phyloP scores from a whole-genome alignment of 805 yeast genomes.

The Nakazawaea anatomiae region DNA sequence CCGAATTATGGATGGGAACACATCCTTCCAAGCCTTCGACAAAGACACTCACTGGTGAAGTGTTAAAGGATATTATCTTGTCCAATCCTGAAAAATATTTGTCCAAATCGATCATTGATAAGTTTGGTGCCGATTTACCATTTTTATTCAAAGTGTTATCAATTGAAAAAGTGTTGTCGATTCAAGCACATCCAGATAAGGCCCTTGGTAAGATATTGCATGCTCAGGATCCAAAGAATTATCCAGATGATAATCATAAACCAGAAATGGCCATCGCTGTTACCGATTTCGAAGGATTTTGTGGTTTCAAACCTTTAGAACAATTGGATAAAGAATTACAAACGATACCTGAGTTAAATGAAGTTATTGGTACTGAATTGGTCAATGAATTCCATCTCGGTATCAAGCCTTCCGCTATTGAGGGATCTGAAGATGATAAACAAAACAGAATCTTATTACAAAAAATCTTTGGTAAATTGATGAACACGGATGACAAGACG shows the following conservation, averaged over 20 bases:
- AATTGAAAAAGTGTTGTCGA: constrained; percentile 85
- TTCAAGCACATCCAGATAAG: constrained; percentile 98
- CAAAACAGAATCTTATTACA: constrained; percentile 64
- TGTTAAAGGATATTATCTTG: constrained; percentile 64
- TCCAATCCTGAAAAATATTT: constrained; percentile 52
- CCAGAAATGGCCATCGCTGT: constrained; percentile 99
- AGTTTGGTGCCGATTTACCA: constrained; percentile 80
- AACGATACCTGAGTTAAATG: constrained; percentile 70
- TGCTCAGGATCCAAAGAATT: constrained; percentile 80
- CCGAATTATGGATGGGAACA: constrained; percentile 99
- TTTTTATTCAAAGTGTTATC: constrained; percentile 91
- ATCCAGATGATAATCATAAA: constrained; percentile 97
- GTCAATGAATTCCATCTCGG: constrained; percentile 47
- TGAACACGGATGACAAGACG: constrained; percentile 68
- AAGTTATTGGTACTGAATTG: constrained; percentile 59
- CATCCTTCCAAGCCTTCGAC: constrained; percentile 87
- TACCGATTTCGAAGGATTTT: constrained; percentile 93
- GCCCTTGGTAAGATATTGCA: constrained; percentile 70
- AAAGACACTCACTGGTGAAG: constrained; percentile 46
- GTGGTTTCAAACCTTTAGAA: constrained; percentile 91
- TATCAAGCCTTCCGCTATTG: constrained; percentile 36
- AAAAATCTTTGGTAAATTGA: constrained; percentile 70
- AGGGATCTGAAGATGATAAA: constrained; percentile 48
- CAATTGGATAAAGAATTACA: constrained; percentile 66
- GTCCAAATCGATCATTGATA: constrained; percentile 50